These are phyloP conservation scores for Phytopythium cucurbitacearum DNA, from an alignment of 352 stramenopile species.

Conservation along the genomic window DNA sequence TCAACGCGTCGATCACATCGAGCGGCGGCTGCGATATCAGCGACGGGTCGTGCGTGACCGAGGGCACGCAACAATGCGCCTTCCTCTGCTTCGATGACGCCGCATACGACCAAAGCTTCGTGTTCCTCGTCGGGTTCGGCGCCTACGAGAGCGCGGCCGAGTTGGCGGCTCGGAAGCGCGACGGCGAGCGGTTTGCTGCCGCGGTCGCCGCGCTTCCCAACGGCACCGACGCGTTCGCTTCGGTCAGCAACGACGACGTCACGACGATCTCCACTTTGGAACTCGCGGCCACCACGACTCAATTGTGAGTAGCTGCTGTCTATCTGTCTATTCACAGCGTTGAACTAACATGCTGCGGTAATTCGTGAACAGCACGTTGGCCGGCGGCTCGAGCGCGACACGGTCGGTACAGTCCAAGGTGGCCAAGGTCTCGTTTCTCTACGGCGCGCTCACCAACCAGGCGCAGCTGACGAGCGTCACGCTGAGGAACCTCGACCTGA, in stretches of 20 bases:
- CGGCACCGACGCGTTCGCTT: conserved; percentile 23
- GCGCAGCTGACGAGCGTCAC: conserved; percentile 18
- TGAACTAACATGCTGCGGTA: background rate
- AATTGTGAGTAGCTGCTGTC: conserved; percentile 14
- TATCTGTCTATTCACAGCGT: background rate
- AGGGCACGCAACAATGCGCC: conserved; percentile 7
- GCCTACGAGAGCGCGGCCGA: conserved; percentile 22
- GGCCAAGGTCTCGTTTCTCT: conserved; percentile 19
- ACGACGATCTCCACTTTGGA: conserved; percentile 14
- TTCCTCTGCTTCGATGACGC: conserved; percentile 15
- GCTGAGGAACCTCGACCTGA: conserved; percentile 29
- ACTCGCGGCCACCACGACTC: conserved; percentile 17
- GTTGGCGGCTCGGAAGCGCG: conserved; percentile 12
- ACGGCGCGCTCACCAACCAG: conserved; percentile 22
- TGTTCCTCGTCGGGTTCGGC: conserved; percentile 24
- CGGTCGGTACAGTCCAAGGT: conserved; percentile 31
- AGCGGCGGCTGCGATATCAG: conserved; percentile 10
- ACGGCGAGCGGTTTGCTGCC: conserved; percentile 9
- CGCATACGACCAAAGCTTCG: conserved; percentile 8
- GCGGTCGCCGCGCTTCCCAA: conserved; percentile 6
- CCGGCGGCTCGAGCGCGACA: conserved; percentile 13
- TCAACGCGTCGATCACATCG: conserved; percentile 12
- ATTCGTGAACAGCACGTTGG: conserved; percentile 4
- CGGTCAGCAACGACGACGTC: conserved; percentile 26
- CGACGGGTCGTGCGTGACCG: conserved; percentile 3